Evolutionary conservation across 768 basidiomycete genomes (phyloP).

Genomic region (Roridomyces roridus): DNA sequence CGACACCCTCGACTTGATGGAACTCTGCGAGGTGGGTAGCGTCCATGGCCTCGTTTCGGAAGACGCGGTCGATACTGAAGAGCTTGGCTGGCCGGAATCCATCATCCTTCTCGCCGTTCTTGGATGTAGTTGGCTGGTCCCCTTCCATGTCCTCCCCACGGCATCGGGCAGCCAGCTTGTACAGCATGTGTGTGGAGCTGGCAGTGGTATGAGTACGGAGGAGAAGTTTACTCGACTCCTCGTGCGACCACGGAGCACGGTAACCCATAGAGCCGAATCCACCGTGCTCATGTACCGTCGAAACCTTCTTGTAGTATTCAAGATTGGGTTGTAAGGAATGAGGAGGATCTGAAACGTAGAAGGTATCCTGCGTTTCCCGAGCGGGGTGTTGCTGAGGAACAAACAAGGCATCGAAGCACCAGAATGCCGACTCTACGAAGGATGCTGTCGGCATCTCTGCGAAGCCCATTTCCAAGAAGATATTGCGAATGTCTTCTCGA

Average conservation of each 20-base stretch:
- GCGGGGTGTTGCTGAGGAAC: conserved; percentile 99
- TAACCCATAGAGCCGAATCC: conserved; percentile 95
- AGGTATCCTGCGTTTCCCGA: conserved; percentile 96
- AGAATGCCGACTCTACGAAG: conserved; percentile 98
- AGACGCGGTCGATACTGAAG: conserved; percentile 98
- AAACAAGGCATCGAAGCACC: conserved; percentile 98
- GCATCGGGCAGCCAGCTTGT: conserved; percentile 87
- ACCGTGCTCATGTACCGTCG: conserved; percentile 83
- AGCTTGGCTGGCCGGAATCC: conserved; percentile 92
- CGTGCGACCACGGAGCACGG: conserved; percentile 93
- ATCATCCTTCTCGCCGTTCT: conserved; percentile 51
- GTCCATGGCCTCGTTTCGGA: conserved; percentile 98
- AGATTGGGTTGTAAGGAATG: conserved; percentile 75
- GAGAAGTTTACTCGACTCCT: conserved; percentile 90
- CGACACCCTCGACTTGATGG: conserved; percentile 99
- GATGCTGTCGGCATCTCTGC: conserved; percentile 97
- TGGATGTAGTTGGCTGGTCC: conserved; percentile 33
- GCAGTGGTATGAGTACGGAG: conserved; percentile 98
- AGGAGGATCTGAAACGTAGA: conserved; percentile 95
- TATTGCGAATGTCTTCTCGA: conserved; percentile 94
- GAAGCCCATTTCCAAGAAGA: conserved; percentile 99
- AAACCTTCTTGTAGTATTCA: conserved; percentile 87
- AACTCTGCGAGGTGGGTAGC: conserved; percentile 99
- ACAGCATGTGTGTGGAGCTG: conserved; percentile 92
- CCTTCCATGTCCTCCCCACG: conserved; percentile 60